Evolutionary conservation across 108 stramenopile species (phyloP).

Genomic region (Nitzschia palea): DNA sequence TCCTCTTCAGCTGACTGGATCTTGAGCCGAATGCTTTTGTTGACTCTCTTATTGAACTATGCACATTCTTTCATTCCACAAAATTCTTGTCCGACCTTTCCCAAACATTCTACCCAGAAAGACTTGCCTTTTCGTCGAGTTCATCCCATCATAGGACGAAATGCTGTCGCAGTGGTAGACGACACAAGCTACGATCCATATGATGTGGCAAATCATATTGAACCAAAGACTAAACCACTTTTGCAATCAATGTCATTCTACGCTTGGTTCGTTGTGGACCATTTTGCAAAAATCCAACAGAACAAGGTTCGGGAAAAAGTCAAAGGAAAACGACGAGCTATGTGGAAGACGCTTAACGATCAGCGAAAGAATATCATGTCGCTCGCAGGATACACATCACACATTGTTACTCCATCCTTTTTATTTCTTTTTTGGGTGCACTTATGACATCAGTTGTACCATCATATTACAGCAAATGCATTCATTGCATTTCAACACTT

Average conservation of each 20-base stretch:
- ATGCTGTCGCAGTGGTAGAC: no score
- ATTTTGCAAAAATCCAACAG: slow-evolving; percentile 6
- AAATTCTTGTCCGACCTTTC: no score
- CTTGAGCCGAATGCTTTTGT: no score
- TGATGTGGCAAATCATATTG: slow-evolving; percentile 26
- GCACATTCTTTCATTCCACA: no score
- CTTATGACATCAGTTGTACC: slow-evolving; percentile 76
- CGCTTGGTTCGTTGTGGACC: slow-evolving; percentile 13
- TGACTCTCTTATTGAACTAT: no score
- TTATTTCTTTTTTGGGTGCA: slow-evolving; percentile 70
- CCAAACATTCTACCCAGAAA: no score
- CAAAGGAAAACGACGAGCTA: slow-evolving; percentile 3
- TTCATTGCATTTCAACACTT: slow-evolving; percentile 70
- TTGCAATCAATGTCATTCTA: slow-evolving; percentile 27
- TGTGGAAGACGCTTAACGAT: slow-evolving; percentile 57
- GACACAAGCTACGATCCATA: slow-evolving; percentile 19
- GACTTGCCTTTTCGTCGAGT: no score
- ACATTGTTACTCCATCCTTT: slow-evolving; percentile 70
- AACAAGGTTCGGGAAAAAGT: background rate
- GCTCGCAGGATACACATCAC: slow-evolving; percentile 77
- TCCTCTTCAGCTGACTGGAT: no score
- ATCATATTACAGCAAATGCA: slow-evolving; percentile 68
- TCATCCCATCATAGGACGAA: no score
- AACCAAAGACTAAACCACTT: slow-evolving; percentile 32
- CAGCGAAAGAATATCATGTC: slow-evolving; percentile 68